Evolutionary conservation across 202 grass and related monocot species (phyloP).

Genomic region (Cymbopogon flexuosus): DNA sequence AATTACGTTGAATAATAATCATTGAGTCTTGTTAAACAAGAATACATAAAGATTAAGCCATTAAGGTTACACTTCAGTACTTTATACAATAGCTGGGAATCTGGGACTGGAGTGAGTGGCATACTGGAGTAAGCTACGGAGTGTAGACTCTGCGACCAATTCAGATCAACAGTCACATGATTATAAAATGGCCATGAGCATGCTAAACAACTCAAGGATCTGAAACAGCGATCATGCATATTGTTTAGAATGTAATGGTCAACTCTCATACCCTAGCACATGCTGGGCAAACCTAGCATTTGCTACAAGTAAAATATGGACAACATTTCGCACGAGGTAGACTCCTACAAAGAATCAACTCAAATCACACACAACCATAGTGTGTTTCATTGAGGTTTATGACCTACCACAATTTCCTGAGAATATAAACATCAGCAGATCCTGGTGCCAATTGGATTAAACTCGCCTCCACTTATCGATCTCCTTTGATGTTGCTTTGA

Average conservation of each 20-base stretch:
- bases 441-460: neutral
- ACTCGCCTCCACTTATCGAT: slow-evolving; percentile 50
- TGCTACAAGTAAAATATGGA: slow-evolving; percentile 1
- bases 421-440: neutral
- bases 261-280: slow-evolving; percentile 3
- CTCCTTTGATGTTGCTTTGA: slow-evolving; percentile 53
- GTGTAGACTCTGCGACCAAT: neutral
- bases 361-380: neutral
- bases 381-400: neutral
- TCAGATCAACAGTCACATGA: neutral
- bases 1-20: slow-evolving; percentile 17
- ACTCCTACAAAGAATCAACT: neutral
- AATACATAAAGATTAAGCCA: neutral
- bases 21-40: slow-evolving; percentile 24
- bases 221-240: neutral
- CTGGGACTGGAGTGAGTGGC: neutral
- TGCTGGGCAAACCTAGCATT: slow-evolving; percentile 9
- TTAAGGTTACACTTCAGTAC: slow-evolving; percentile 4
- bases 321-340: neutral
- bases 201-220: neutral
- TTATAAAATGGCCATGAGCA: neutral
- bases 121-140: neutral
- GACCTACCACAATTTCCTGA: neutral
- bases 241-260: slow-evolving; percentile 8
- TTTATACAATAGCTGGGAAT: neutral